These are phyloP conservation scores for Aspergillus amoenus DNA, from an alignment of 2,329 filamentous ascomycete genomes.

Conservation along the genomic window DNA sequence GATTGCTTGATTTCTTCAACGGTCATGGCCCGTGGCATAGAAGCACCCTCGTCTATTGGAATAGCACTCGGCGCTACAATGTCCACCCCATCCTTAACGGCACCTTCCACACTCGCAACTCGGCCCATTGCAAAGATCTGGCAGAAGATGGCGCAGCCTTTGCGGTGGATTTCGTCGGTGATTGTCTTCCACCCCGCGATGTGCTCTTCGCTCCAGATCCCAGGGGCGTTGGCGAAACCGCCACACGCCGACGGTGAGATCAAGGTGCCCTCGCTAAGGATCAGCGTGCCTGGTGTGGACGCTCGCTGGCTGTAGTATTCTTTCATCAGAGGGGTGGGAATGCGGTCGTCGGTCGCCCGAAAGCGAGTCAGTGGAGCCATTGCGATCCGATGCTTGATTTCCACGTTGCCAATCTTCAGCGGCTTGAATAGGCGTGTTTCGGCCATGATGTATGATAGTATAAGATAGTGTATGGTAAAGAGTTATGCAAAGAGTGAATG, in stretches of 20 bases:
- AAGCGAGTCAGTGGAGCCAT: conserved; percentile 61
- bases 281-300: conserved; percentile 53
- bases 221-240: conserved; percentile 55
- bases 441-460: not conserved
- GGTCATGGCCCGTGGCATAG: conserved; percentile 31
- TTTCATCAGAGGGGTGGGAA: conserved; percentile 44
- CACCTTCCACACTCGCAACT: conserved; percentile 42
- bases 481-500: not conserved
- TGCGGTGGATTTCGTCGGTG: conserved; percentile 62
- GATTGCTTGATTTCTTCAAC: conserved; percentile 45
- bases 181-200: conserved; percentile 61
- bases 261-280: conserved; percentile 60
- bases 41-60: conserved; percentile 22
- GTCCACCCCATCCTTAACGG: conserved; percentile 13
- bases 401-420: conserved; percentile 43
- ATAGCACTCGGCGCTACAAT: conserved; percentile 24
- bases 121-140: conserved; percentile 65
- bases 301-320: conserved; percentile 58
- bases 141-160: conserved; percentile 59
- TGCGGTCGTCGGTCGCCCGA: conserved; percentile 51
- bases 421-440: conserved; percentile 31
- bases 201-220: conserved; percentile 58
- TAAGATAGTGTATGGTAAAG: no score
- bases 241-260: conserved; percentile 46
- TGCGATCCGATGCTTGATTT: conserved; percentile 49